Evolutionary conservation across 1,284 basidiomycete species (phyloP), one percentile per base, ranked within the genome.

Genomic region (Puccinia coronata): DNA sequence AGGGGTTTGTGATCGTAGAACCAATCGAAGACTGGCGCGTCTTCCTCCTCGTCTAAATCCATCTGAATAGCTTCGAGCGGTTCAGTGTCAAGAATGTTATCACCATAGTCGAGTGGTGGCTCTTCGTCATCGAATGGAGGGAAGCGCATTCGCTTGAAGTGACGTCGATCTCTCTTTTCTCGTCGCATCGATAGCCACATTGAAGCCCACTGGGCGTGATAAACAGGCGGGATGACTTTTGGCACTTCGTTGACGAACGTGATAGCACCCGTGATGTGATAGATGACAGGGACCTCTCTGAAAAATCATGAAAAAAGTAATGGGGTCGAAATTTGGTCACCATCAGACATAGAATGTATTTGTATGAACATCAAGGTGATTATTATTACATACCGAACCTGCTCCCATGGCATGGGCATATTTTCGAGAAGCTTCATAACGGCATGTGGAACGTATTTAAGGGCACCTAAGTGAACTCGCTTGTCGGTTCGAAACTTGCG

Each of bases 71-170:
- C 94, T 87, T 99, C 97, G 67, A 99, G 89, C 43, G 97, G 97
- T 82, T 99, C 97, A 20, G 98, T 96, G 84, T 99, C 97, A 84
- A 99, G 88, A 25, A 99, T 92, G 86, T 99, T 99, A 89, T 99
- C 97, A 82, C 95, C 96, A 85, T 98, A 98, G 86, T 98, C 96
- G 86, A 97, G 90, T 16, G 96, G 95, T 18, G 95, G 97, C 86
- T 99, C 97, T 88, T 99, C 97, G 85, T 99, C 97, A 85, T 99
- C 97, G 85, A 99, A 99, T 0, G 97, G 97, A 51, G 97, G 97
- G 88, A 99, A 99, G n/a, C 97, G 92, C 96, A 99, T 99, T 75
- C 97, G 94, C 89, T 99, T 99, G 89, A 99, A 99, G 87, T 99
- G 97, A 77, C 97, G 90, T 85, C 97, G 93, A 87, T 99, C 97